Conservation (phyloP, 2,329 filamentous ascomycete species). For the Beauveria caledonica region DNA sequence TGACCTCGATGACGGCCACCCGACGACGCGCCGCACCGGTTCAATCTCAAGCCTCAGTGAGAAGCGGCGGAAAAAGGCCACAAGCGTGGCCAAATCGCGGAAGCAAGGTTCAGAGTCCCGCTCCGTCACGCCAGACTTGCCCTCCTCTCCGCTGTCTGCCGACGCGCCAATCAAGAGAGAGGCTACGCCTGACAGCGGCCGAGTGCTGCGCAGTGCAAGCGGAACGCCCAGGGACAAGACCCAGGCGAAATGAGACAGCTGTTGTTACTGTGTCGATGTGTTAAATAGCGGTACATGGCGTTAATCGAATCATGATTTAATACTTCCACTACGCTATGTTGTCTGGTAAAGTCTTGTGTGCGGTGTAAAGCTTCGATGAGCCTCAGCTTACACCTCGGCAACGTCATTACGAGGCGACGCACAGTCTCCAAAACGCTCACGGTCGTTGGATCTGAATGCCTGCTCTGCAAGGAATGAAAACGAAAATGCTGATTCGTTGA, state of each 20-base stretch:
- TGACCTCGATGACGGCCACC: conserved; percentile 36
- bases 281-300: neutral
- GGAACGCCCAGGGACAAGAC: conserved; percentile 5
- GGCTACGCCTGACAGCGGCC: conserved; percentile 16
- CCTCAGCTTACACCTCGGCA: neutral
- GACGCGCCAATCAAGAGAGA: conserved; percentile 32
- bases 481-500: neutral
- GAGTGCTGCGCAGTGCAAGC: conserved; percentile 12
- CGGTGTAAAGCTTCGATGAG: neutral
- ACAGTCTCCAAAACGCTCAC: too few species aligned
- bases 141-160: conserved; percentile 45
- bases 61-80: conserved; percentile 44
- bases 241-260: neutral
- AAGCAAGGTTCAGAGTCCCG: conserved; percentile 39
- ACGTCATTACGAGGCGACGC: neutral
- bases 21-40: conserved; percentile 36
- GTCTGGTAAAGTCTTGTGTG: neutral
- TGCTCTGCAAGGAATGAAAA: too few species aligned
- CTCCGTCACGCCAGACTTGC: conserved; percentile 46
- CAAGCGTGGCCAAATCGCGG: conserved; percentile 34
- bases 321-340: neutral
- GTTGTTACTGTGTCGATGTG: neutral
- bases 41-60: conserved; percentile 39
- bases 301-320: neutral
- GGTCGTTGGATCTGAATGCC: too few species aligned